Conservation (phyloP, 1,284 basidiomycete species). For the Ceratobasidium theobromae region DNA sequence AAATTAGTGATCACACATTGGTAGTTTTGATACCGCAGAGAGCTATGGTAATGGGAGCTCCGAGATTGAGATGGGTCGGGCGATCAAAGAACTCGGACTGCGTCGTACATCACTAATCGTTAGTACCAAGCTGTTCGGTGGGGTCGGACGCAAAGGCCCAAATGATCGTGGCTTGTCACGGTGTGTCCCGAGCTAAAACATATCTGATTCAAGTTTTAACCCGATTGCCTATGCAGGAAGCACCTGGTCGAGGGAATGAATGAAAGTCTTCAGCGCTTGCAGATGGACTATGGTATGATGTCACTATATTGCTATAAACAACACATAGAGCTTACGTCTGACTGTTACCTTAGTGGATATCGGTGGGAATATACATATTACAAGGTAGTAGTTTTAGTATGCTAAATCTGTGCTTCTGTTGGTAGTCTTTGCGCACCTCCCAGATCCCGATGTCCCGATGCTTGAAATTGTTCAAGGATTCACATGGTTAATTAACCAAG, state of each 20-base stretch:
- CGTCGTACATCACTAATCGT: slow-evolving; percentile 72
- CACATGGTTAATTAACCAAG: slow-evolving; percentile 51
- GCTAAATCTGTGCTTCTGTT: slow-evolving; percentile 37
- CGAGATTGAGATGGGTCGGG: slow-evolving; percentile 73
- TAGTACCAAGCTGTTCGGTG: slow-evolving; percentile 64
- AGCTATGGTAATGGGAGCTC: slow-evolving; percentile 70
- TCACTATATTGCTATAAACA: not conserved
- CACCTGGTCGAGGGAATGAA: slow-evolving; percentile 72
- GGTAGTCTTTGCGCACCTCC: slow-evolving; percentile 40
- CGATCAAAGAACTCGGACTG: slow-evolving; percentile 71
- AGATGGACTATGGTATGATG: slow-evolving; percentile 62
- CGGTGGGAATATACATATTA: not conserved
- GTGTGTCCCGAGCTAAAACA: not conserved
- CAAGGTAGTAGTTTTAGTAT: slow-evolving; percentile 38
- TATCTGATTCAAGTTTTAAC: not conserved
- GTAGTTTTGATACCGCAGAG: slow-evolving; percentile 63
- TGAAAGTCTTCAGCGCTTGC: slow-evolving; percentile 66
- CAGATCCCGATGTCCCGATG: slow-evolving; percentile 51
- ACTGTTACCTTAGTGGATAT: no score
- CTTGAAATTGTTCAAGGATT: slow-evolving; percentile 54
- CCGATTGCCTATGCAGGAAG: slow-evolving; percentile 34
- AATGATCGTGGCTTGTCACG: slow-evolving; percentile 56
- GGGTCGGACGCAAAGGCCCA: slow-evolving; percentile 52
- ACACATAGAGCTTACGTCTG: not conserved
- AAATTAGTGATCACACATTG: not conserved